A percentile compares a stretch with the other conserved stretches of the same genome.
Evolutionary conservation across 2,329 filamentous ascomycete species (phyloP).

Genomic region (Septoria linicola): DNA sequence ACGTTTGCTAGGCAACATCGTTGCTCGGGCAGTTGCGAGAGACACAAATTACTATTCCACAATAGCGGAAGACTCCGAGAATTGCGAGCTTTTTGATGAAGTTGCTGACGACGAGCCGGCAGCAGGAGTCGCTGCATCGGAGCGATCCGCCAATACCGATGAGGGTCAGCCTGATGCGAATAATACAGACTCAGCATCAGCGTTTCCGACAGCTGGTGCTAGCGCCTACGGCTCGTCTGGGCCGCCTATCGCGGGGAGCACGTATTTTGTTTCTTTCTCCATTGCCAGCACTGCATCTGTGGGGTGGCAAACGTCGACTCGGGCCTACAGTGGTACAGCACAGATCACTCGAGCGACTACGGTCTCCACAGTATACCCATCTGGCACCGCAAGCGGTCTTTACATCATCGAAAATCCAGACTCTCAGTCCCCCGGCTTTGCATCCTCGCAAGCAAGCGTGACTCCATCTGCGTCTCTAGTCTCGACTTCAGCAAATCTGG

Average conservation of each 20-base stretch:
- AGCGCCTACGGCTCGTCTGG: too few species aligned
- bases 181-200: constrained; percentile 8
- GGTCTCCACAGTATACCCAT: constrained; percentile 14
- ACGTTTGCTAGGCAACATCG: neutral
- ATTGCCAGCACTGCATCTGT: constrained; percentile 15
- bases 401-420: constrained; percentile 13
- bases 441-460: too few species aligned
- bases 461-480: too few species aligned
- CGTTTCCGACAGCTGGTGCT: neutral
- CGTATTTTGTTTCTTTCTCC: constrained; percentile 3
- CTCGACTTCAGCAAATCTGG: too few species aligned
- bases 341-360: constrained; percentile 18
- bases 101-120: neutral
- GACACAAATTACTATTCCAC: constrained; percentile 11
- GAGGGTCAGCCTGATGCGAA: constrained; percentile 6
- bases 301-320: constrained; percentile 12
- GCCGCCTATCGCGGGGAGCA: neutral
- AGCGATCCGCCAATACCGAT: constrained; percentile 2
- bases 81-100: constrained; percentile 17
- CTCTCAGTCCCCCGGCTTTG: too few species aligned
- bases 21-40: constrained; percentile 10
- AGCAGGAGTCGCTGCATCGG: constrained; percentile 2
- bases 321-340: constrained; percentile 9
- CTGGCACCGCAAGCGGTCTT: constrained; percentile 6
- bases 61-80: constrained; percentile 13